phyloP scores from a whole-genome alignment of 2,329 filamentous ascomycete genomes.

The Graphilbum ipis-grandicollis region DNA sequence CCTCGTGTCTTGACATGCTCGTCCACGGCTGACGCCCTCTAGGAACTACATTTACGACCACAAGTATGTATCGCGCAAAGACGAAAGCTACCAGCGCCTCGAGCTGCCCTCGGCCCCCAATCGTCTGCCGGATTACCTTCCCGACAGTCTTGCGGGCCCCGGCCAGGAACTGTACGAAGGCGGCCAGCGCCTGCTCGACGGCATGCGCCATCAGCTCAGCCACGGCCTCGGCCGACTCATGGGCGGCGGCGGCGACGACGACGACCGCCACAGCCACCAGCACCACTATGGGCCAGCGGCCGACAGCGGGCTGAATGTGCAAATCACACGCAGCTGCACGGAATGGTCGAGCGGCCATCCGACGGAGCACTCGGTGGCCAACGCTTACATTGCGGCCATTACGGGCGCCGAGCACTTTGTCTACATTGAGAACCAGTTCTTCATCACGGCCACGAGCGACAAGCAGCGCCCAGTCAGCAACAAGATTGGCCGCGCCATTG shows the following conservation, averaged over 20 bases:
- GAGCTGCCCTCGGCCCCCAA: conserved; percentile 24
- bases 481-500: conserved; percentile 62
- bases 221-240: conserved; percentile 21
- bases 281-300: background rate
- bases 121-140: conserved; percentile 7
- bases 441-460: conserved; percentile 64
- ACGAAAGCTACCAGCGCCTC: conserved; percentile 22
- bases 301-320: conserved; percentile 22
- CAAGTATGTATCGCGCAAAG: conserved; percentile 51
- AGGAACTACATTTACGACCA: conserved; percentile 73
- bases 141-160: conserved; percentile 7
- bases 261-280: conserved; percentile 7
- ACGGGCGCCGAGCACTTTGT: conserved; percentile 52
- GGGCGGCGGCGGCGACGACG: conserved; percentile 14
- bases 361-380: conserved; percentile 62
- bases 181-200: conserved; percentile 13
- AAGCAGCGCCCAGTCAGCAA: conserved; percentile 58
- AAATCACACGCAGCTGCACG: conserved; percentile 31
- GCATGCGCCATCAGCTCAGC: conserved; percentile 18
- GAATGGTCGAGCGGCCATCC: conserved; percentile 34
- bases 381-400: conserved; percentile 65
- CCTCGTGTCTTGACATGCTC: background rate
- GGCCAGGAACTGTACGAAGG: conserved; percentile 10
- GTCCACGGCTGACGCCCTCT: conserved; percentile 5
- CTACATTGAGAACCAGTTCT: conserved; percentile 78